Evolutionary conservation across 345 rosid genomes (phyloP).

Genomic region (Syzygium aromaticum): DNA sequence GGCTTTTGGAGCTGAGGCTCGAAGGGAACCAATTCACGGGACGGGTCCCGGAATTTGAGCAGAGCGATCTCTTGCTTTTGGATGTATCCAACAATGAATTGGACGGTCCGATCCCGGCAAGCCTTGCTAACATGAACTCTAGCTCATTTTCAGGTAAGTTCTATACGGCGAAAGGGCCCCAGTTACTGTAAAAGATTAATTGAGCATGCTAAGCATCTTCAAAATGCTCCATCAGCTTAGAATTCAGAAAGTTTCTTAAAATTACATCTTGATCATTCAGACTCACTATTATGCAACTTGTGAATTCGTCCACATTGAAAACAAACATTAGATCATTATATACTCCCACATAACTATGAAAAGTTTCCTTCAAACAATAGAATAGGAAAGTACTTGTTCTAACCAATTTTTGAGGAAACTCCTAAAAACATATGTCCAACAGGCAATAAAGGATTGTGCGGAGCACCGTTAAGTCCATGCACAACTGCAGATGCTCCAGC

Average conservation of each 20-base stretch:
- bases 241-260: background rate
- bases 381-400: background rate
- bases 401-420: background rate
- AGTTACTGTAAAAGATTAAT: background rate
- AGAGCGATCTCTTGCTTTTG: slow-evolving; percentile 11
- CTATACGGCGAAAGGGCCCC: background rate
- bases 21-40: slow-evolving; percentile 61
- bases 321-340: background rate
- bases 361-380: background rate
- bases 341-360: background rate
- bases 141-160: slow-evolving; percentile 40
- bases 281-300: background rate
- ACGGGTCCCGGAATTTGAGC: slow-evolving; percentile 38
- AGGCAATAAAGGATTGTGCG: slow-evolving; percentile 77
- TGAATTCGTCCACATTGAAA: background rate
- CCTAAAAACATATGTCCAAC: background rate
- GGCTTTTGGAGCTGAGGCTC: slow-evolving; percentile 47
- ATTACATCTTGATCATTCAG: background rate
- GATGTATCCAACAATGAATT: slow-evolving; percentile 52
- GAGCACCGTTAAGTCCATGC: slow-evolving; percentile 33
- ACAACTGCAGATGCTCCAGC: background rate
- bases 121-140: slow-evolving; percentile 21
- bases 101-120: slow-evolving; percentile 49
- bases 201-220: background rate
- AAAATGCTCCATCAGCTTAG: background rate